These are phyloP conservation scores for Ascochyta pisi DNA, from an alignment of 2,329 filamentous ascomycete species.

Conservation along the genomic window DNA sequence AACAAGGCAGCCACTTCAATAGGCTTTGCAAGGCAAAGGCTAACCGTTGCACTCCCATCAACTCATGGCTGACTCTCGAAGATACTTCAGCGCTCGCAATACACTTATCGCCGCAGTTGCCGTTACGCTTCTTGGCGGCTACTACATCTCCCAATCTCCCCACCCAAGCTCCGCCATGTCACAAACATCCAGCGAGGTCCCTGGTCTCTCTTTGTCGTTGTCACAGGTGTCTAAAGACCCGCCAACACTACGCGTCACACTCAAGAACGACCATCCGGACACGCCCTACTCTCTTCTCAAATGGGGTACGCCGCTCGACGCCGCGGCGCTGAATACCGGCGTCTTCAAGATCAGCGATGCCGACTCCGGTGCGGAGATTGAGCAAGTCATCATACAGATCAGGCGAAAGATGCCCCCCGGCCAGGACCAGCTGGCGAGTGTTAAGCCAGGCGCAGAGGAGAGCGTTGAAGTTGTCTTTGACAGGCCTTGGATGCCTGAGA, in stretches of 20 bases:
- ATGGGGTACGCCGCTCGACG: conserved; percentile 53
- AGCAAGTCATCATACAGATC: conserved; percentile 43
- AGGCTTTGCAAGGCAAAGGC: neutral
- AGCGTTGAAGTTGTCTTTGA: conserved; percentile 47
- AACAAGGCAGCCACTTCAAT: conserved; percentile 10
- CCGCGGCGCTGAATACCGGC: conserved; percentile 47
- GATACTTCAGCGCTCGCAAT: conserved; percentile 37
- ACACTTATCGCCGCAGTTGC: conserved; percentile 35
- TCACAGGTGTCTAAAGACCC: conserved; percentile 39
- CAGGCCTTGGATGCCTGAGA: conserved; percentile 48
- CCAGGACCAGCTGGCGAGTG: conserved; percentile 44
- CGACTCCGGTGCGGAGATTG: conserved; percentile 35
- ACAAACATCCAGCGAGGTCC: conserved; percentile 22
- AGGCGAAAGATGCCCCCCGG: conserved; percentile 49
- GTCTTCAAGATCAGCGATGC: conserved; percentile 45
- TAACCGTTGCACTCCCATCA: neutral
- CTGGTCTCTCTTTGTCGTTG: conserved; percentile 40
- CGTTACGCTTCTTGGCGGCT: conserved; percentile 35
- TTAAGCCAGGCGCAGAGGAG: conserved; percentile 44
- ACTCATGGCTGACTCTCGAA: conserved; percentile 20
- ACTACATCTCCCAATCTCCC: conserved; percentile 38
- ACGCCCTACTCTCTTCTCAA: conserved; percentile 47
- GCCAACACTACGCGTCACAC: conserved; percentile 44
- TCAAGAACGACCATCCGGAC: conserved; percentile 46
- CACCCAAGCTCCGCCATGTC: conserved; percentile 32